Evolutionary conservation across 257 asterid genomes (phyloP).

Genomic region (Leptodermis oblonga): DNA sequence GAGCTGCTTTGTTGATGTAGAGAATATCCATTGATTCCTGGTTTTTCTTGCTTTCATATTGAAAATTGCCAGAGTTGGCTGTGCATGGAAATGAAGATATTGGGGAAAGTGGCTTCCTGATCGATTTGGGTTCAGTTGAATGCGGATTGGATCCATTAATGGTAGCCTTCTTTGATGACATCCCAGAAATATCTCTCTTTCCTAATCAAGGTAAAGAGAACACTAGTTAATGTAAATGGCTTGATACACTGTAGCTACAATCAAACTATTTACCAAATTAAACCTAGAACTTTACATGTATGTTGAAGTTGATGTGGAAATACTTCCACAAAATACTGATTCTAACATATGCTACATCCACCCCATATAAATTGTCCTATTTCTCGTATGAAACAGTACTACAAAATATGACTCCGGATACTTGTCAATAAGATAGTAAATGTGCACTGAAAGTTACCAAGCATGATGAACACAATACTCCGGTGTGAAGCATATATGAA

Average conservation of each 20-base stretch:
- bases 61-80: conserved; percentile 34
- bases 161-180: conserved; percentile 19
- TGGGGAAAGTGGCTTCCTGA: conserved; percentile 72
- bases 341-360: neutral
- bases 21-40: conserved; percentile 26
- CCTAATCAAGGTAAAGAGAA: neutral
- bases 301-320: neutral
- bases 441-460: neutral
- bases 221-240: neutral
- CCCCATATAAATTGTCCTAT: too few species aligned
- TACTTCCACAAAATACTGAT: neutral
- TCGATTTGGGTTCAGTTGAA: conserved; percentile 19
- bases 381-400: too few species aligned
- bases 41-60: conserved; percentile 27
- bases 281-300: neutral
- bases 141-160: conserved; percentile 24
- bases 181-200: conserved; percentile 37
- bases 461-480: too few species aligned
- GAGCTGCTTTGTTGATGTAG: conserved; percentile 18
- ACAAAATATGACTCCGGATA: too few species aligned
- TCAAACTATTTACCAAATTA: neutral
- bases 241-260: neutral
- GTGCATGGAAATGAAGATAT: conserved; percentile 45
- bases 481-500: neutral
- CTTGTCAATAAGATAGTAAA: neutral